These are phyloP conservation scores for Persicaria maculosa DNA, from an alignment of 148 eudicot genomes.

Conservation along the genomic window DNA sequence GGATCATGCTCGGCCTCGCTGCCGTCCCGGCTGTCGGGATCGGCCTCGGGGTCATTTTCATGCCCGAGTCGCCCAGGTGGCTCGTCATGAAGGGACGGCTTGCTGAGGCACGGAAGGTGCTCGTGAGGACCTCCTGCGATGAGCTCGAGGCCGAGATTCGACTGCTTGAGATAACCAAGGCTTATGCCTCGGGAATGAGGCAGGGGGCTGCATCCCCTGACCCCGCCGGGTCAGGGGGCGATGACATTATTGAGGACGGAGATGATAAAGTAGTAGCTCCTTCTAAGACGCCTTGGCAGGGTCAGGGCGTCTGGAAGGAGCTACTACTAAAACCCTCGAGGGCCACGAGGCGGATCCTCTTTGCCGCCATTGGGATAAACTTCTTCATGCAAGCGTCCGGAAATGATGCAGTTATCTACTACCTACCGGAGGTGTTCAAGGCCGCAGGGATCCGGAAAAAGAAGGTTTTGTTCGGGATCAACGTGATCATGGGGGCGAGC, in stretches of 20 bases:
- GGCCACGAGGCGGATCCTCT: conserved; percentile 46
- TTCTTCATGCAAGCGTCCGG: conserved; percentile 99
- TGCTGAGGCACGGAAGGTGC: conserved; percentile 43
- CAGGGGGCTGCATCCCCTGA: background rate
- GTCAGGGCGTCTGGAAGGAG: conserved; percentile 80
- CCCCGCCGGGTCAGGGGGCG: background rate
- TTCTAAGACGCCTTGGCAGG: conserved; percentile 22
- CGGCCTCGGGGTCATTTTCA: conserved; percentile 43
- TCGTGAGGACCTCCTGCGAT: conserved; percentile 40
- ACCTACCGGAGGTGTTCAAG: conserved; percentile 81
- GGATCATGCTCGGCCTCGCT: conserved; percentile 75
- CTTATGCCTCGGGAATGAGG: background rate
- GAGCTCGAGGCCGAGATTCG: conserved; percentile 60
- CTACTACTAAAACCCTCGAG: conserved; percentile 42
- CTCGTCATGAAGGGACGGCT: conserved; percentile 59
- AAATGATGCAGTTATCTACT: conserved; percentile 88
- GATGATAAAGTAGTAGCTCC: background rate
- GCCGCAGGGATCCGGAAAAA: conserved; percentile 58
- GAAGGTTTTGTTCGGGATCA: conserved; percentile 50
- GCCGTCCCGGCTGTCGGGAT: conserved; percentile 55
- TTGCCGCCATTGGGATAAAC: conserved; percentile 76
- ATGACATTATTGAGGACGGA: background rate
- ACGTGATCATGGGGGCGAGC: conserved; percentile 69
- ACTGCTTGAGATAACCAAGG: conserved; percentile 50
- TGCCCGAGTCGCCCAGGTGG: conserved; percentile 99